These are phyloP conservation scores for Penicillium steckii DNA, from an alignment of 495 filamentous ascomycete species.

Conservation along the genomic window DNA sequence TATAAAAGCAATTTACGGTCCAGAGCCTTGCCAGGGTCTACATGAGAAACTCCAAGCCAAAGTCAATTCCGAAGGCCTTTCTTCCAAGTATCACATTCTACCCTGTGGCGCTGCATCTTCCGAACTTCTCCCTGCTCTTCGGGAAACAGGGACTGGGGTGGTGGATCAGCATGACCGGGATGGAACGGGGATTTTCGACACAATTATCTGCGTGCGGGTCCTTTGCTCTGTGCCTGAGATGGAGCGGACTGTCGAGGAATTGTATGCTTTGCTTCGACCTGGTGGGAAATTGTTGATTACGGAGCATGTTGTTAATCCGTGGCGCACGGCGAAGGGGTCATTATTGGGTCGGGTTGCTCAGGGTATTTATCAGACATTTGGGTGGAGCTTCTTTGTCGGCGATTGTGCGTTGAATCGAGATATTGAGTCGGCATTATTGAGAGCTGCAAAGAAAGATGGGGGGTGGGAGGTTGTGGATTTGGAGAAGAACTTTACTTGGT, in stretches of 20 bases:
- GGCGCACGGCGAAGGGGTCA: conserved; percentile 44
- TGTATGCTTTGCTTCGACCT: conserved; percentile 63
- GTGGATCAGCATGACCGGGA: conserved; percentile 7
- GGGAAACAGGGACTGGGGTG: conserved; percentile 38
- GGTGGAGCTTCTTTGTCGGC: conserved; percentile 52
- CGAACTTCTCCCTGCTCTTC: conserved; percentile 34
- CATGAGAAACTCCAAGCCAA: conserved; percentile 49
- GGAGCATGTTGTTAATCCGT: conserved; percentile 64
- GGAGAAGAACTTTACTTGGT: conserved; percentile 44
- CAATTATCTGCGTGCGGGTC: conserved; percentile 66
- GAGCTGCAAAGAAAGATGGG: conserved; percentile 43
- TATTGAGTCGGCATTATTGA: conserved; percentile 50
- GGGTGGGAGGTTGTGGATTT: conserved; percentile 58
- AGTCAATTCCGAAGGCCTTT: conserved; percentile 49
- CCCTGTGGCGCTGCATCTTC: conserved; percentile 58
- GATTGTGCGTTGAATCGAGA: conserved; percentile 59
- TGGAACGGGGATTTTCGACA: conserved; percentile 56
- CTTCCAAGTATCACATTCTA: conserved; percentile 63
- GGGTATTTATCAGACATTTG: conserved; percentile 30
- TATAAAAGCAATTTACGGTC: conserved; percentile 61
- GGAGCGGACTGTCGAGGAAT: conserved; percentile 49
- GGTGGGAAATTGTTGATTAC: conserved; percentile 68
- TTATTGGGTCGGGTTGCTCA: conserved; percentile 48
- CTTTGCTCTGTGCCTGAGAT: conserved; percentile 70
- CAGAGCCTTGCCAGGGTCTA: conserved; percentile 62